Conservation (phyloP, 2,329 filamentous ascomycete genomes). For the Helotiales sp. region DNA sequence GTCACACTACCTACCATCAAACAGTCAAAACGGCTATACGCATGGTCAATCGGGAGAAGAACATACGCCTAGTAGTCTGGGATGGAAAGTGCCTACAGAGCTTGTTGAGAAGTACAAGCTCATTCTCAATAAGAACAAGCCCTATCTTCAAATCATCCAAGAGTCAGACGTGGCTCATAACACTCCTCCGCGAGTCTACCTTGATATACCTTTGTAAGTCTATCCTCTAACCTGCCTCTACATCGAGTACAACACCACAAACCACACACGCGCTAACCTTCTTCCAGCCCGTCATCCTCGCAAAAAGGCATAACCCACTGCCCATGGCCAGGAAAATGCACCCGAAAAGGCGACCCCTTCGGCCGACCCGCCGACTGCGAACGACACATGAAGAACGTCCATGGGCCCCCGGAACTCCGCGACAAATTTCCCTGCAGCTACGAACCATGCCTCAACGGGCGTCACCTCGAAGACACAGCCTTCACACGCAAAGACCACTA, state of each 20-base stretch:
- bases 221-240: not conserved
- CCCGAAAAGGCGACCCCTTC: slow-evolving; percentile 32
- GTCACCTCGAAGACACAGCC: slow-evolving; percentile 38
- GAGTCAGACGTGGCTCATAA: not conserved
- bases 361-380: slow-evolving; percentile 45
- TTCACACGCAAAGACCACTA: slow-evolving; percentile 55
- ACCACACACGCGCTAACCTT: not conserved
- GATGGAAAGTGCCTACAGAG: slow-evolving; percentile 23
- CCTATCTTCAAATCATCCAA: slow-evolving; percentile 27
- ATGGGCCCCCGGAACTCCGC: slow-evolving; percentile 32
- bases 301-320: slow-evolving; percentile 30
- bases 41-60: not conserved
- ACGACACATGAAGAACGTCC: slow-evolving; percentile 44
- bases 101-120: slow-evolving; percentile 32
- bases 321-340: slow-evolving; percentile 32
- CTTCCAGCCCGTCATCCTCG: slow-evolving; percentile 22
- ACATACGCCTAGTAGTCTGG: slow-evolving; percentile 28
- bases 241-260: not conserved
- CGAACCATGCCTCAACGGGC: slow-evolving; percentile 35
- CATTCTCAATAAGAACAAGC: slow-evolving; percentile 27
- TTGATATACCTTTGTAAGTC: slow-evolving; percentile 28
- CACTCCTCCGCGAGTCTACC: slow-evolving; percentile 28
- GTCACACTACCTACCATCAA: not conserved
- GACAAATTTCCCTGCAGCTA: slow-evolving; percentile 41
- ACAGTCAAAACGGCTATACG: not conserved